Evolutionary conservation across 192 early-diverging fungal species (phyloP), one percentile per base, ranked within the genome.

Genomic region (Rhizoclosmatium globosum): DNA sequence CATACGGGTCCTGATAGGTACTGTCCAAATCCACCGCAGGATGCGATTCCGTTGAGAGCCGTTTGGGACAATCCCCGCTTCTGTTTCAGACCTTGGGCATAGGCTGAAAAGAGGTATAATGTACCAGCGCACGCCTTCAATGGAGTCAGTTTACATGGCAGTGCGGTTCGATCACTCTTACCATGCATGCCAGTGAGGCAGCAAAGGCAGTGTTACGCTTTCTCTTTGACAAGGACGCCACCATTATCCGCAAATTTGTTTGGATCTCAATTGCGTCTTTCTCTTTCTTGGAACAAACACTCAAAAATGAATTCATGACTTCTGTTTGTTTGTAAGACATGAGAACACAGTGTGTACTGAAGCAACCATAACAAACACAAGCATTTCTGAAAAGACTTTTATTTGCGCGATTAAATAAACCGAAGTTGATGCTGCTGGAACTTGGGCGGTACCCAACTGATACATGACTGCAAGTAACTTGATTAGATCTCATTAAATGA

Each of bases 71-170:
- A 91, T 15, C 85, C 83, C 7, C 92, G 84, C 11, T 82, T 77
- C 50, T 84, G 79, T 67, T 80, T 77, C 69, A 90, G 68, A 15
- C 42, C 61, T 21, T 79, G 77, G 4, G 89, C 85, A 76, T 92
- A 94, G 9, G 87, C 87, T 31, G 88, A 84, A 77, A 91, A 94
- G 21, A 92, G 78, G 76, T 92, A 94, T 4, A 91, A 85, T 3
- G 92, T 92, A 43, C 92, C 92, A 43, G 86, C 87, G 64, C 76
- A 74, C 9, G 76, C 46, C 82, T 59, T 31, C 6, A 23, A 31
- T 47, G 60, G 71, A 58, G 9, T 39, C 11, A 13, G 62, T 64
- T 19, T 39, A 38, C 38, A 4, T 3, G 62, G 1, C 17, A 13
- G 13, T 17, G 13, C 38, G 19, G 21, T 17, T 38, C 11, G 21